A percentile compares a stretch with the other conserved stretches of the same genome.
These are phyloP conservation scores for Neofusicoccum ribis DNA, from an alignment of 2,329 filamentous ascomycete genomes.

Conservation along the genomic window DNA sequence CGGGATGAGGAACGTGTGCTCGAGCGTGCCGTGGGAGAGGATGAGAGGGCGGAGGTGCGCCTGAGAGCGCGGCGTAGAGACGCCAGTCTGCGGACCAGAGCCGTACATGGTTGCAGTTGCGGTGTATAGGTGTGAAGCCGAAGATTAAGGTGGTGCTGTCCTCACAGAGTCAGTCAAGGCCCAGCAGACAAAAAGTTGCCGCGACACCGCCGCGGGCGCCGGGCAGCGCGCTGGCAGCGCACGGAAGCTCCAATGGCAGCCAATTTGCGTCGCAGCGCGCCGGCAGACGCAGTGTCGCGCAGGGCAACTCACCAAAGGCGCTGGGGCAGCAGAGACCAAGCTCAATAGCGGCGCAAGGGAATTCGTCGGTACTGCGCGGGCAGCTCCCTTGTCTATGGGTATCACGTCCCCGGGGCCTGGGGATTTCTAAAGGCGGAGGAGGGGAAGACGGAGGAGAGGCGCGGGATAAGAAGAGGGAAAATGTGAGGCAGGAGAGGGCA, in stretches of 20 bases:
- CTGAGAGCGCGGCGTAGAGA: constrained; percentile 92
- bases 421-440: constrained; percentile 5
- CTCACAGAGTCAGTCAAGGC: constrained; percentile 1
- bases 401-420: constrained; percentile 10
- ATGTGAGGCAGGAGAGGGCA: not conserved
- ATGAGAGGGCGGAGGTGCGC: constrained; percentile 89
- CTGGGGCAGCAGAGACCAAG: not conserved
- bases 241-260: not conserved
- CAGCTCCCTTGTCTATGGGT: constrained; percentile 20
- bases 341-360: constrained; percentile 18
- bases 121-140: constrained; percentile 22
- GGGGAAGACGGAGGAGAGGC: not conserved
- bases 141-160: constrained; percentile 6
- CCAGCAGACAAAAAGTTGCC: not conserved
- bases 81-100: constrained; percentile 88
- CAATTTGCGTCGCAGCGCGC: not conserved
- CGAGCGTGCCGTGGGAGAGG: constrained; percentile 89
- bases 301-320: constrained; percentile 1
- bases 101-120: constrained; percentile 69
- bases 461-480: not conserved
- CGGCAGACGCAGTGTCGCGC: not conserved
- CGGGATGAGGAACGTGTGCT: constrained; percentile 93
- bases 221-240: not conserved
- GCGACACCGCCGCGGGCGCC: not conserved
- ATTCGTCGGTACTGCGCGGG: constrained; percentile 20